Conservation (phyloP, 2,329 filamentous ascomycete genomes). For the Delphinella strobiligena region DNA sequence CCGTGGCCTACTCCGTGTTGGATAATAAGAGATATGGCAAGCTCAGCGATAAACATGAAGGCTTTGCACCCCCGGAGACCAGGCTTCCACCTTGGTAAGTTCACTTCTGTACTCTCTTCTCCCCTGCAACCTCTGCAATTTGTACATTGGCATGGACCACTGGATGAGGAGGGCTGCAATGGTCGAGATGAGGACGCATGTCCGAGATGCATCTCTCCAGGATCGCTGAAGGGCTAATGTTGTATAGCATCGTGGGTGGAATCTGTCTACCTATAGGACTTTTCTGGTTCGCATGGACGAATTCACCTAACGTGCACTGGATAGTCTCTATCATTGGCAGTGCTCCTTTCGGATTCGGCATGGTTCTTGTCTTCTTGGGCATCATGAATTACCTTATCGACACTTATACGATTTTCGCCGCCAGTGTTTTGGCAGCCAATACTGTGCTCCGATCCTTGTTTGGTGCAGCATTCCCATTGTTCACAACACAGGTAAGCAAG, state of each 20-base stretch:
- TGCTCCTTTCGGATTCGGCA: conserved; percentile 44
- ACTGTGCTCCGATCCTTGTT: conserved; percentile 68
- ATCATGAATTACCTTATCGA: conserved; percentile 59
- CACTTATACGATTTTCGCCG: conserved; percentile 59
- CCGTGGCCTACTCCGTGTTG: conserved; percentile 42
- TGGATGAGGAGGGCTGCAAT: too few relatives aligned
- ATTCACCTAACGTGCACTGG: conserved; percentile 44
- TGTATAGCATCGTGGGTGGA: conserved; percentile 42
- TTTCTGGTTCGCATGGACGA: conserved; percentile 61
- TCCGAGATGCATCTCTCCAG: too few relatives aligned
- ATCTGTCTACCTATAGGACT: conserved; percentile 51
- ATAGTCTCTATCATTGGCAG: conserved; percentile 38
- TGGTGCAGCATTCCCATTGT: conserved; percentile 70
- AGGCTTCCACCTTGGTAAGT: conserved; percentile 43
- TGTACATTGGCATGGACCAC: too few relatives aligned
- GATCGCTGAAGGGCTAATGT: neutral
- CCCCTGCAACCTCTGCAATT: too few relatives aligned
- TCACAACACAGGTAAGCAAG: conserved; percentile 52
- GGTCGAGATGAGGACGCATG: too few relatives aligned
- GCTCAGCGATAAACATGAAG: conserved; percentile 33
- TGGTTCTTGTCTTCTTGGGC: conserved; percentile 55
- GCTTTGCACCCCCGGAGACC: conserved; percentile 53
- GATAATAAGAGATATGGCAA: conserved; percentile 42
- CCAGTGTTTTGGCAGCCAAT: conserved; percentile 63
- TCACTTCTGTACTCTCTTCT: too few relatives aligned